Base-by-base conservation (phyloP, 23 red algal genomes). In the Cyanidiococcus yangmingshanensis region DNA sequence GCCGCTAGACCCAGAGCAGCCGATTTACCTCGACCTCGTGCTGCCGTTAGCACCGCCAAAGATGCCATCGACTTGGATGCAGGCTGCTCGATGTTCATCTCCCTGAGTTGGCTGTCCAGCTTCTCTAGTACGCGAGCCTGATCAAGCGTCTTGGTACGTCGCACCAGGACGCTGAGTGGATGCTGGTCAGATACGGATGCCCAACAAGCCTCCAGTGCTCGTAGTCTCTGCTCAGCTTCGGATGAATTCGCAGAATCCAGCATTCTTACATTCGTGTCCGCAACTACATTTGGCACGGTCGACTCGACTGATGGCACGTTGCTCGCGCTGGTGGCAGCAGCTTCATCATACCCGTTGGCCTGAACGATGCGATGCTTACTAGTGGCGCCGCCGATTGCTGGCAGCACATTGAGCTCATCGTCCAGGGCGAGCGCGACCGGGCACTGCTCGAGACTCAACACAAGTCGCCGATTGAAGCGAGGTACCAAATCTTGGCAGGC, bases 371-470 rank as follows among this genome's bases (percentile, higher is more conserved):
- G 21, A 54, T 54, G 21, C 21, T 7, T 21, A 15, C 12, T 15
- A 21, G 12, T 35, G 16, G 21, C 63, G 7, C 63, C 63, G 27
- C 63, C 63, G 7, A 71, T 29, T 7, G 90, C 79, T 0, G 93
- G 93, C 15, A 97, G 67, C 38, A 97, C 86, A 38, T 97, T 97
- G 1, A 97, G 83, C 76, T 97, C 93, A 82, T 97, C 93, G 58
- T 97, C 93, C 26, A 84, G 75, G 34, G 90, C 86, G 18, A 97
- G 82, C 37, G 82, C 86, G 37, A 85, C 76, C 21, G 77, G 84
- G 68, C 93, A 90, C 33, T 76, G 40, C 2, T 74, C 76, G 3
- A 97, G 58, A 21, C 87, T 90, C 38, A 90, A 77, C 30, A 97
- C 80, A 45, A 97, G 90, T 39, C 93, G 76, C 77, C 88, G 84